phyloP scores from a whole-genome alignment of 805 yeast species.

The Ogataea trehalophila region DNA sequence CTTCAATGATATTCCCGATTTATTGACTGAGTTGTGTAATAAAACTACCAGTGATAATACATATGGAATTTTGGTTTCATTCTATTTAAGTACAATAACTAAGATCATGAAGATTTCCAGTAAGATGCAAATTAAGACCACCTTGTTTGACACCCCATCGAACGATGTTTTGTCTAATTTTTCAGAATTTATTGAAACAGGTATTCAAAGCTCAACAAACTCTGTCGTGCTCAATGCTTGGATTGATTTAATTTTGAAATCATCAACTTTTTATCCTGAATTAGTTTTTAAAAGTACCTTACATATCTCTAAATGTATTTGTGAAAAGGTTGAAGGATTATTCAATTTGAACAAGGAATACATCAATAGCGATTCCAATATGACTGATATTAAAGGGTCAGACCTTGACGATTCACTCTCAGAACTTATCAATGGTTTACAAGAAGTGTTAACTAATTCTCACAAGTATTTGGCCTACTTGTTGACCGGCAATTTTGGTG shows the following conservation, averaged over 20 bases:
- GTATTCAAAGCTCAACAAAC: conserved; percentile 19
- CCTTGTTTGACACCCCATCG: conserved; percentile 15
- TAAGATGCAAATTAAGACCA: conserved; percentile 9
- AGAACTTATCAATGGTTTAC: conserved; percentile 51
- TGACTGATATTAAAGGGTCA: conserved; percentile 10
- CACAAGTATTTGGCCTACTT: conserved; percentile 44
- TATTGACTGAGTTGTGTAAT: conserved; percentile 14
- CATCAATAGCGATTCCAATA: conserved; percentile 7
- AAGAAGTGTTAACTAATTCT: conserved; percentile 55
- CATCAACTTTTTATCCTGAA: conserved; percentile 23
- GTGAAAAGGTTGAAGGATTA: conserved; percentile 23
- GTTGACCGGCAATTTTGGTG: conserved; percentile 14
- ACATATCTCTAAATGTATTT: conserved; percentile 23
- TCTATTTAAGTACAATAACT: conserved; percentile 20
- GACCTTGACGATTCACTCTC: conserved; percentile 38
- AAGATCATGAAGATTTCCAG: conserved; percentile 24
- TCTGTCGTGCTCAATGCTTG: conserved; percentile 24
- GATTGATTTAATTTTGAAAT: conserved; percentile 21
- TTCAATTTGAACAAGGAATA: conserved; percentile 14
- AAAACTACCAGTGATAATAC: conserved; percentile 5
- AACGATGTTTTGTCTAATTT: conserved; percentile 12
- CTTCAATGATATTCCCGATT: conserved; percentile 32
- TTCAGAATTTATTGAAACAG: conserved; percentile 23
- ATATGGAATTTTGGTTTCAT: conserved; percentile 13
- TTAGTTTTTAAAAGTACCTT: conserved; percentile 20